Conservation (phyloP, 2,329 filamentous ascomycete species). For the Xylariaceae sp. region DNA sequence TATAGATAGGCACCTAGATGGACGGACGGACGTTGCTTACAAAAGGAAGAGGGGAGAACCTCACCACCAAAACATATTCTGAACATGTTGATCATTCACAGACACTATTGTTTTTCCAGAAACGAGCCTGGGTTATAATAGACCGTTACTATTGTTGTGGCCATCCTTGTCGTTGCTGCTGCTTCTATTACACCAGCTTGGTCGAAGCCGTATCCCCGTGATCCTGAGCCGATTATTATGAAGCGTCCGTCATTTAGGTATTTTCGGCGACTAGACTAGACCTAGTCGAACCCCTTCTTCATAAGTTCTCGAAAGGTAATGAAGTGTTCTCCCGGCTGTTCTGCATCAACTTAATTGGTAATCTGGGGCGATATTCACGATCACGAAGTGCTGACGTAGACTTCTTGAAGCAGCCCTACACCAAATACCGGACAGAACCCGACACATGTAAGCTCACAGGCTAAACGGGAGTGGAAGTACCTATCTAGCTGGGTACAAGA, state of each 20-base stretch:
- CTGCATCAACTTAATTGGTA: constrained; percentile 4
- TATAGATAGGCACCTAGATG: background rate
- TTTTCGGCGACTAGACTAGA: background rate
- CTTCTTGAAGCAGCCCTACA: constrained; percentile 6
- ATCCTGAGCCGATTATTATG: constrained; percentile 1
- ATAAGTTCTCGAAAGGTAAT: background rate
- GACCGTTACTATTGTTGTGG: background rate
- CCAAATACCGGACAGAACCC: background rate
- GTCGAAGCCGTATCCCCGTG: background rate
- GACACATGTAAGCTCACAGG: background rate
- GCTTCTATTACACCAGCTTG: background rate
- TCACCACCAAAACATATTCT: constrained; percentile 1
- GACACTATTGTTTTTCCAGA: background rate
- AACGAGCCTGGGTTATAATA: background rate
- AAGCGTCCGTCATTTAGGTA: background rate
- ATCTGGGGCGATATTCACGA: background rate
- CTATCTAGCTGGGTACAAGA: background rate
- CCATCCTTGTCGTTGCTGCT: background rate
- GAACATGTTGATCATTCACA: background rate
- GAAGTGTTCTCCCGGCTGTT: background rate
- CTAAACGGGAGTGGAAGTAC: background rate
- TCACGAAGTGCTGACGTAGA: constrained; percentile 16
- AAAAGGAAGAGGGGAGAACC: constrained; percentile 10
- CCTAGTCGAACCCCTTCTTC: background rate
- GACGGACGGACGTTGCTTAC: background rate